Evolutionary conservation across 2,329 filamentous ascomycete genomes (phyloP).

Genomic region (Didymellaceae sp.): DNA sequence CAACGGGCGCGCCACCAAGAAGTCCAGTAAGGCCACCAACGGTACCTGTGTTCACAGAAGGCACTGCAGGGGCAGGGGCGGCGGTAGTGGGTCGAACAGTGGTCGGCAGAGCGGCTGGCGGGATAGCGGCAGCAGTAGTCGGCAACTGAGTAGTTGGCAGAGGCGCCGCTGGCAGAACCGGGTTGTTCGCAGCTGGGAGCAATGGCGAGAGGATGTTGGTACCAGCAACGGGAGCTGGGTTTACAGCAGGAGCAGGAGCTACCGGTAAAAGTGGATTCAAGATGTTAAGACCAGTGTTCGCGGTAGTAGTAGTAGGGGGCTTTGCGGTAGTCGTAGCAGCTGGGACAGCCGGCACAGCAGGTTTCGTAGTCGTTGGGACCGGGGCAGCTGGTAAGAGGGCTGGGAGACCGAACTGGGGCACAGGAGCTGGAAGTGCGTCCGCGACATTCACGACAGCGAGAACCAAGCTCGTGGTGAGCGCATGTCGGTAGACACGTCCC

Average conservation of each 20-base stretch:
- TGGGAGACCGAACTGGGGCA: background rate
- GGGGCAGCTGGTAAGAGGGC: background rate
- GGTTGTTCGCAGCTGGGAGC: no score
- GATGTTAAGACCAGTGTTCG: no score
- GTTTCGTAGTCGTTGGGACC: background rate
- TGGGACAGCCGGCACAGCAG: background rate
- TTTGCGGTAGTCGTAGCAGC: no score
- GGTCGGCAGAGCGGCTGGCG: no score
- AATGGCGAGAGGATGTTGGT: no score
- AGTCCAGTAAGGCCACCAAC: no score
- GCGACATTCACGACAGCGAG: constrained; percentile 1
- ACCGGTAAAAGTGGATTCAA: no score
- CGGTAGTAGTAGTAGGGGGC: no score
- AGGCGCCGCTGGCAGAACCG: no score
- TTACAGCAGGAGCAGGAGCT: no score
- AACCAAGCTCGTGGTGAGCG: constrained; percentile 13
- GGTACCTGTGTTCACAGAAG: background rate
- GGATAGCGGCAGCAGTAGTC: background rate
- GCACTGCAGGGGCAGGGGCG: background rate
- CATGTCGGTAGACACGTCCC: constrained; percentile 17
- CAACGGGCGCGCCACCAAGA: background rate
- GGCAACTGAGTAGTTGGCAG: no score
- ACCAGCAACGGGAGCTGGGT: no score
- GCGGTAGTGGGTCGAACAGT: background rate
- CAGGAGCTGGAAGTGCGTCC: constrained; percentile 8